Evolutionary conservation across 495 filamentous ascomycete species (phyloP), one percentile per base, ranked within the genome.

Genomic region (Pseudevernia furfuracea): DNA sequence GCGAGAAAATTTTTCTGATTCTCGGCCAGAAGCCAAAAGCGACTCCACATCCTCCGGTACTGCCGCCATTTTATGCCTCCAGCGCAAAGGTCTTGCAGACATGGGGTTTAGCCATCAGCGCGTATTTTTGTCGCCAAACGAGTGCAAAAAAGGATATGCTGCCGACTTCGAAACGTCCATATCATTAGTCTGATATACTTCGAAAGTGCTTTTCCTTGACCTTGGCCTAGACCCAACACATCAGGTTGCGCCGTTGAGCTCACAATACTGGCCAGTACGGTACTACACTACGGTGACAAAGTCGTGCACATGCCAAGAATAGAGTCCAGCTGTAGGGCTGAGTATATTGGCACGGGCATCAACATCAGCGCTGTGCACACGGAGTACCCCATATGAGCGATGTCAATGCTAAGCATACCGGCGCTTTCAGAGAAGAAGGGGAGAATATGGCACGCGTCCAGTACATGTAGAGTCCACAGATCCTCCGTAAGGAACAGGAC

Each of bases 1-100:
- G 21, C 30, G 52, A 32, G 52, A 21, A 34, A 9, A 6, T 6
- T 30, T 4, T 32, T 32, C 14, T 21, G 30, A 10, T 5, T 32
- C 52, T 30, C 52, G 52, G 25, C 30, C 30, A 30, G 30, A 55
- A 55, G 52, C 30, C 30, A 55, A 55, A 36, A 55, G 52, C 15
- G 52, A 55, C 30, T 55, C 52, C 52, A 34, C 52, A 34, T 55
- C 52, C 52, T 55, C 52, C 30, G 30, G 52, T 32, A 34, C 52
- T 55, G 30, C 52, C 52, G 52, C 30, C 52, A 55, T 55, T 6
- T 9, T 55, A 55, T 21, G 52, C 52, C 30, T 34, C 52, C 52
- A 34, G 30, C 52, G 52, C 15, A 17, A 55, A 55, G 14, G 52
- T 55, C 52, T 30, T 55, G 17, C 52, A 17, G 52, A 55, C 52